phyloP scores from a whole-genome alignment of 2,329 filamentous ascomycete species.

The Paraphaeosphaeria sporulosa region DNA sequence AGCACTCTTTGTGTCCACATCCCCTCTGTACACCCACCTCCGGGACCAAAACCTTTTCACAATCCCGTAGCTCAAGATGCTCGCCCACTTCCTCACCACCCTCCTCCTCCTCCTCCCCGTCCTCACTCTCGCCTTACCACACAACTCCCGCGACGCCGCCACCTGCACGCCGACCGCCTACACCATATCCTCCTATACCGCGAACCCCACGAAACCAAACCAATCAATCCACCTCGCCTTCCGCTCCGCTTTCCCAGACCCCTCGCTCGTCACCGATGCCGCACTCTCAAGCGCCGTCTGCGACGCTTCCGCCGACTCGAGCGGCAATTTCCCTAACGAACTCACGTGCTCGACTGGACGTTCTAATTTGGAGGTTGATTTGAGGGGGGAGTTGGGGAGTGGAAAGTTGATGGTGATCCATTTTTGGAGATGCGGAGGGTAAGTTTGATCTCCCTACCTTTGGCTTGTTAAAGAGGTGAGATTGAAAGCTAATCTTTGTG shows the following conservation, averaged over 20 bases:
- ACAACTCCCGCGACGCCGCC: slow-evolving; percentile 5
- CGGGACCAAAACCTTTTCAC: slow-evolving; percentile 5
- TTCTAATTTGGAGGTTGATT: slow-evolving; percentile 31
- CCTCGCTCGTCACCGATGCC: slow-evolving; percentile 26
- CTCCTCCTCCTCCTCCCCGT: slow-evolving; percentile 28
- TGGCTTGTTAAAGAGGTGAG: background rate
- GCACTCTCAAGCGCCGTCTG: slow-evolving; percentile 29
- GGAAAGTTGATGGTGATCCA: slow-evolving; percentile 38
- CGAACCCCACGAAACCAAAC: slow-evolving; percentile 17
- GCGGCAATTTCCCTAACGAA: slow-evolving; percentile 26
- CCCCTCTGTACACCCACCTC: background rate
- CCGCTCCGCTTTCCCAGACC: slow-evolving; percentile 27
- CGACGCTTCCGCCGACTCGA: slow-evolving; percentile 19
- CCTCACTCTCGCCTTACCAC: slow-evolving; percentile 15
- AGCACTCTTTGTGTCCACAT: background rate
- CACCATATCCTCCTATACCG: slow-evolving; percentile 33
- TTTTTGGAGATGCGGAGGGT: slow-evolving; percentile 40
- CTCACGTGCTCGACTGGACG: slow-evolving; percentile 31
- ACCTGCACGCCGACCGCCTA: slow-evolving; percentile 35
- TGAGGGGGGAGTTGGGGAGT: slow-evolving; percentile 18
- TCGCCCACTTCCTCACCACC: slow-evolving; percentile 17
- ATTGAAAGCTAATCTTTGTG: background rate
- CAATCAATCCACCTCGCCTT: slow-evolving; percentile 36
- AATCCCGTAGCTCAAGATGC: slow-evolving; percentile 18
- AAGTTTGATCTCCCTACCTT: slow-evolving; percentile 13